Base-by-base conservation (phyloP, 202 grass and related monocot genomes). In the Carex sylvatica region DNA sequence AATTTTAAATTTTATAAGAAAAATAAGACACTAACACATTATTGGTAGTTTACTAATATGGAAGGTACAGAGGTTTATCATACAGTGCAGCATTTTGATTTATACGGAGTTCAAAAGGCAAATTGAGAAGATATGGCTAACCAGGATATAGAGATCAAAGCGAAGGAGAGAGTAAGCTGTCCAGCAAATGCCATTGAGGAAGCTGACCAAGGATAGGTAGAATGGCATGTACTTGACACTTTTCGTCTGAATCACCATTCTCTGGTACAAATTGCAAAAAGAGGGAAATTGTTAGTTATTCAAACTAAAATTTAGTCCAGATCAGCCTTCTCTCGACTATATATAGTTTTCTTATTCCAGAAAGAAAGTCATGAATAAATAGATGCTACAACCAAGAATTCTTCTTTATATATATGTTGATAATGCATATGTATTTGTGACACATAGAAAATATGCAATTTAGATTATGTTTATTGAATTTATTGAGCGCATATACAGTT, bases 151-250 rank as follows among this genome's bases (percentile, higher is more conserved):
- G 74, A 95, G 23, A 62, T 95, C 93, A 40, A 91, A 91, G 2
- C 83, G 82, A 18, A 95, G 86, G 82, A 92, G 47, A 1, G 93
- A 86, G 19, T 95, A 95, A 49, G 64, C 5, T 3, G 90, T 95
- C 93, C 90, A 95, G 80, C 86, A 92, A 18, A 61, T 9, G 12
- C 87, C 92, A 26, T 94, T 94, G 35, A 91, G 64, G 70, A 91
- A 87, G 75, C 52, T 53, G 26, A 78, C 87, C 2, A 94, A 54
- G 0, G 87, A 89, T 16, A 91, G 51, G 5, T 31, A 79, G 61
- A 91, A 88, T 1, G 89, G 89, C 89, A 94, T 94, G 78, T 89
- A 94, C 76, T 91, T 51, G 1, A 94, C 92, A 23, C 90, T 95
- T 71, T 89, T 90, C 4, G 91, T 90, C 12, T 30, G 77, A 33